Evolutionary conservation across 768 basidiomycete species (phyloP).

Genomic region (Xerocomellus amylosporus): DNA sequence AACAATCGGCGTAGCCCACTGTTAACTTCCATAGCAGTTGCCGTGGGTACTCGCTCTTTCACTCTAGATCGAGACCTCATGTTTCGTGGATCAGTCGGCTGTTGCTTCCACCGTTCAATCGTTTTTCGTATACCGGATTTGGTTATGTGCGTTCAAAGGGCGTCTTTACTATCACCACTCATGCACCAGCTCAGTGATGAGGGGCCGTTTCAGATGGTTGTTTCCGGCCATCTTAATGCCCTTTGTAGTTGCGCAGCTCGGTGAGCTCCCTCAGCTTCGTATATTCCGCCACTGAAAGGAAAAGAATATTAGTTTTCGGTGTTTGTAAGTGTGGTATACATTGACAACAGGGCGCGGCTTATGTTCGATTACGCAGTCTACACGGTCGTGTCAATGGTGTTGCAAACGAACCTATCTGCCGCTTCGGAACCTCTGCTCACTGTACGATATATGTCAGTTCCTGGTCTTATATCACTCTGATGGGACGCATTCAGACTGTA

Average conservation of each 20-base stretch:
- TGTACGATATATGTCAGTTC: conserved; percentile 3
- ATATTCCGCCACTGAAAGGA: neutral
- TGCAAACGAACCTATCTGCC: too few relatives aligned
- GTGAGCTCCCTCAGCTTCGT: neutral
- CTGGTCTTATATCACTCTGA: conserved; percentile 1
- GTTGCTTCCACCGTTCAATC: conserved; percentile 23
- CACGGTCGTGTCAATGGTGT: too few relatives aligned
- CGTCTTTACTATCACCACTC: neutral
- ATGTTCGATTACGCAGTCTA: too few relatives aligned
- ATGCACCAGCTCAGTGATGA: conserved; percentile 8
- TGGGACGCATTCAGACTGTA: conserved; percentile 7
- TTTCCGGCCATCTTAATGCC: conserved; percentile 17
- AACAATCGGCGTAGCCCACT: conserved; percentile 14
- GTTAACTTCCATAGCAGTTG: conserved; percentile 22
- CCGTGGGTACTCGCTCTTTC: conserved; percentile 11
- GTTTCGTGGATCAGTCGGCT: conserved; percentile 12
- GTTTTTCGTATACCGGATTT: conserved; percentile 27
- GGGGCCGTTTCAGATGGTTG: conserved; percentile 17
- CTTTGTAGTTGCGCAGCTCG: conserved; percentile 18
- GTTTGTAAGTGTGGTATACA: too few relatives aligned
- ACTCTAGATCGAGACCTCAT: conserved; percentile 13
- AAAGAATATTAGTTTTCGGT: too few relatives aligned
- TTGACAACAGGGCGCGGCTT: too few relatives aligned
- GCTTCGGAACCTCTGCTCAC: too few relatives aligned
- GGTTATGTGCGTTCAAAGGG: conserved; percentile 15